These are phyloP conservation scores for Emmonsiellopsis sp. DNA, from an alignment of 2,329 filamentous ascomycete genomes.

Conservation along the genomic window DNA sequence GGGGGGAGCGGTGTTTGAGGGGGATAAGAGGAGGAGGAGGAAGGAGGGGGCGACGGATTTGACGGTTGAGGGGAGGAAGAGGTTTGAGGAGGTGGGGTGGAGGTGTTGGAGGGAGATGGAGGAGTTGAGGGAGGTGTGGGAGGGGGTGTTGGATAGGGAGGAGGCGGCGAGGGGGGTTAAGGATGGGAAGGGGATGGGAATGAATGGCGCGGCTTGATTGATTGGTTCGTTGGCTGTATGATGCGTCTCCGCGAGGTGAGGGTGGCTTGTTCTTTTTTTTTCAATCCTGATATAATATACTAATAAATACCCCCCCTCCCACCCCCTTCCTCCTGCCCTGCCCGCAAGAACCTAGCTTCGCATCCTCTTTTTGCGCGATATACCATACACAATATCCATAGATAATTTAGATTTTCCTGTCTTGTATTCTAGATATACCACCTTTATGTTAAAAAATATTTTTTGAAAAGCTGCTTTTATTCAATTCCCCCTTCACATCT, in stretches of 20 bases:
- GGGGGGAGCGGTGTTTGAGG: slow-evolving; percentile 42
- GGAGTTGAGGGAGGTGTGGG: slow-evolving; percentile 32
- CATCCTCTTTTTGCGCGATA: too few species aligned
- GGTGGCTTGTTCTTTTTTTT: too few species aligned
- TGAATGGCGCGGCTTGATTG: slow-evolving; percentile 19
- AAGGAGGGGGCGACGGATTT: slow-evolving; percentile 50
- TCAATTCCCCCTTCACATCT: too few species aligned
- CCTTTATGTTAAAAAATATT: too few species aligned
- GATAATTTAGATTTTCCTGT: too few species aligned
- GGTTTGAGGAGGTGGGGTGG: slow-evolving; percentile 33
- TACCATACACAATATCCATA: too few species aligned
- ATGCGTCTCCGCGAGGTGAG: too few species aligned
- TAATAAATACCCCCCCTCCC: neutral
- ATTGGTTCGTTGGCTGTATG: slow-evolving; percentile 4
- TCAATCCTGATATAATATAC: too few species aligned
- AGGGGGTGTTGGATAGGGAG: slow-evolving; percentile 27
- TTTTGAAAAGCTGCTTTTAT: too few species aligned
- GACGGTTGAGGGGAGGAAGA: slow-evolving; percentile 37
- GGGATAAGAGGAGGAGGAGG: slow-evolving; percentile 47
- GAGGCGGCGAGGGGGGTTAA: slow-evolving; percentile 12
- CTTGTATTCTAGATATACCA: too few species aligned
- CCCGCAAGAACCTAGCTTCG: too few species aligned
- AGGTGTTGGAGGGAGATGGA: slow-evolving; percentile 36
- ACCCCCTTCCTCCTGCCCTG: too few species aligned
- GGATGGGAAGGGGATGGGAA: neutral